Evolutionary conservation across 345 rosid species (phyloP).

Genomic region (Hibiscus trionum): DNA sequence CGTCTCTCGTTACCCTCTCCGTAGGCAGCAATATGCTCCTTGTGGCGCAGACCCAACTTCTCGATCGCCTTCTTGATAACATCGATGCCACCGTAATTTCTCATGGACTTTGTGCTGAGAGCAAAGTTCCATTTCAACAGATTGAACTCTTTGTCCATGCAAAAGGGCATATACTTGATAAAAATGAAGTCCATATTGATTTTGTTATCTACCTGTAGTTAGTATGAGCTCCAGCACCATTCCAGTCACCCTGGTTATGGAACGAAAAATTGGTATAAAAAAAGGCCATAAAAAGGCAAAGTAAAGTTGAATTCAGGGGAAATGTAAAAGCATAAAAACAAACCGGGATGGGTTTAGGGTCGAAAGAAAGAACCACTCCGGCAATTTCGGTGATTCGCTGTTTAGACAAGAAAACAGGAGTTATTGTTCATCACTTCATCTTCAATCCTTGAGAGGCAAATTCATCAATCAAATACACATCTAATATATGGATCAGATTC

Average conservation of each 20-base stretch:
- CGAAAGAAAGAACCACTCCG: slow-evolving; percentile 63
- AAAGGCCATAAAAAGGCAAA: too few relatives aligned
- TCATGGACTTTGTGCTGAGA: not conserved
- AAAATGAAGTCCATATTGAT: not conserved
- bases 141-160: not conserved
- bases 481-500: not conserved
- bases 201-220: slow-evolving; percentile 49
- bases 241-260: not conserved
- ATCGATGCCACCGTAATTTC: not conserved
- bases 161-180: not conserved
- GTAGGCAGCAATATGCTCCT: not conserved
- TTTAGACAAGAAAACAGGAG: not conserved
- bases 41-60: not conserved
- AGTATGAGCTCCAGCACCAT: slow-evolving; percentile 92
- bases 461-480: too few relatives aligned
- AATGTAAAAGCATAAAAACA: not conserved
- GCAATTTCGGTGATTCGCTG: slow-evolving; percentile 85
- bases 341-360: slow-evolving; percentile 69
- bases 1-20: not conserved
- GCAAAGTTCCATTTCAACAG: not conserved
- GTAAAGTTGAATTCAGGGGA: too few relatives aligned
- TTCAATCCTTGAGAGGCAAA: not conserved
- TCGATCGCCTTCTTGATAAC: not conserved
- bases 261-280: too few relatives aligned
- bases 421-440: not conserved